Conservation (phyloP, 2,329 filamentous ascomycete genomes). For the Fusarium sp. region DNA sequence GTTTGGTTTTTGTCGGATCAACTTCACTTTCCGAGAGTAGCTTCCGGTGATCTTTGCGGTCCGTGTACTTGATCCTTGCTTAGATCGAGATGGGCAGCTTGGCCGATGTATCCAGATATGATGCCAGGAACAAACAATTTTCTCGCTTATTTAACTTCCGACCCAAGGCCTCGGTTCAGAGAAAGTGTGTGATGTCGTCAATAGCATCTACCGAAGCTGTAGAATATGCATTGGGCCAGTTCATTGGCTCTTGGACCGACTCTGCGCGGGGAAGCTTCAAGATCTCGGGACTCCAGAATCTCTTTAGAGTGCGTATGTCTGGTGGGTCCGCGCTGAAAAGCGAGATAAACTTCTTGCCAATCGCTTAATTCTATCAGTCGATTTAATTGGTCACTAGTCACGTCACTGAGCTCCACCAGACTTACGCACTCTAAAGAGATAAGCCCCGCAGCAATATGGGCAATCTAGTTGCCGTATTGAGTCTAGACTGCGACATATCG, state of each 20-base stretch:
- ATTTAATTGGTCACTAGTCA: too few relatives aligned
- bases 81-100: neutral
- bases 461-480: slow-evolving; percentile 39
- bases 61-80: neutral
- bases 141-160: neutral
- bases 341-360: too few relatives aligned
- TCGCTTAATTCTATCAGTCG: too few relatives aligned
- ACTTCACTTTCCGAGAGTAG: neutral
- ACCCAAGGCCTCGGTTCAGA: neutral
- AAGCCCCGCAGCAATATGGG: slow-evolving; percentile 30
- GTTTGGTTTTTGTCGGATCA: neutral
- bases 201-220: neutral
- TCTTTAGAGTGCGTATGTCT: too few relatives aligned
- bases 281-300: neutral
- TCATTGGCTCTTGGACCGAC: neutral
- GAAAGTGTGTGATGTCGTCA: neutral
- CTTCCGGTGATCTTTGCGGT: slow-evolving; percentile 2
- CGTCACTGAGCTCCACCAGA: too few relatives aligned
- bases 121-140: neutral
- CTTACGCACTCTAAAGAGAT: too few relatives aligned
- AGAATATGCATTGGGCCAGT: neutral
- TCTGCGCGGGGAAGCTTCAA: slow-evolving; percentile 26
- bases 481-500: slow-evolving; percentile 11
- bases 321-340: too few relatives aligned
- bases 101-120: neutral